These are phyloP conservation scores for Penicillium sp. DNA, from an alignment of 2,329 filamentous ascomycete species.

Conservation along the genomic window DNA sequence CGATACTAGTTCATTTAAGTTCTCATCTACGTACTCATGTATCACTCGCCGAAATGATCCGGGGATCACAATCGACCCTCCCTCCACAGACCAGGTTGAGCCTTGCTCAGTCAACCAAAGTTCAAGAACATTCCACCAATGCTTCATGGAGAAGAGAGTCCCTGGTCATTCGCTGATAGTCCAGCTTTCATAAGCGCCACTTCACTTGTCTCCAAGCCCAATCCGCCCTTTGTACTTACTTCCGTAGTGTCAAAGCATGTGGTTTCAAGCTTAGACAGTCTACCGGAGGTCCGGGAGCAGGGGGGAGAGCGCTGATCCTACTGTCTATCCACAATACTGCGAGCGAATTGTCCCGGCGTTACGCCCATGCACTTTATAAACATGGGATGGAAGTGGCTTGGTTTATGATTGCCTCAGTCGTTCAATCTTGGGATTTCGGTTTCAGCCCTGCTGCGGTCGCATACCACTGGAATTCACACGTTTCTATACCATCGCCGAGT, in stretches of 20 bases:
- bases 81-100: constrained; percentile 9
- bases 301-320: constrained; percentile 3
- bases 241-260: constrained; percentile 2
- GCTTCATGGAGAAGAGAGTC: constrained; percentile 4
- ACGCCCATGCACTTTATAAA: constrained; percentile 50
- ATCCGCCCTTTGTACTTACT: constrained; percentile 1
- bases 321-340: constrained; percentile 8
- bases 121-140: constrained; percentile 35
- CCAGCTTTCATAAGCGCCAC: constrained; percentile 12
- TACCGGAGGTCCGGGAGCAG: constrained; percentile 3
- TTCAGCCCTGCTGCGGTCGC: constrained; percentile 23
- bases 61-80: constrained; percentile 15
- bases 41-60: constrained; percentile 6
- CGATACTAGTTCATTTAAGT: too few relatives aligned
- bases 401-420: constrained; percentile 44
- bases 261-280: constrained; percentile 10
- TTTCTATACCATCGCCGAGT: constrained; percentile 28
- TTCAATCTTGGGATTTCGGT: constrained; percentile 44
- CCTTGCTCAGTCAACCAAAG: constrained; percentile 28
- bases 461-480: constrained; percentile 30
- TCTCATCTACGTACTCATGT: background rate
- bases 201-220: constrained; percentile 14
- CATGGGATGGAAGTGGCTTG: constrained; percentile 51
- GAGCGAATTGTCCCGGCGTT: constrained; percentile 44
- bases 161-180: constrained; percentile 4